Conservation (phyloP, 225 moss, liverwort and hornwort species). For the Pleurozium schreberi region DNA sequence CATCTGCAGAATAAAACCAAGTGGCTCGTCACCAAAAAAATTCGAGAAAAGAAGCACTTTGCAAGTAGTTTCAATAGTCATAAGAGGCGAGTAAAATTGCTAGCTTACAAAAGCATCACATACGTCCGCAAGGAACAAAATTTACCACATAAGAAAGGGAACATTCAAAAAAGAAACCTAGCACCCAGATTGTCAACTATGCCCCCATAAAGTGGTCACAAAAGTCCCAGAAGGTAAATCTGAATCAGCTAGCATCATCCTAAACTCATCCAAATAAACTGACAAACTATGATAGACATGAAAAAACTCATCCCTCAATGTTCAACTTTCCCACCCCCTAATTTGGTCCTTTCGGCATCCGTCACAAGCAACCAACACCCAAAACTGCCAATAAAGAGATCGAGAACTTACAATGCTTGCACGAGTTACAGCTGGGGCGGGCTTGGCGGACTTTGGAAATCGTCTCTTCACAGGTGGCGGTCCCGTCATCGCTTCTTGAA, state of each 20-base stretch:
- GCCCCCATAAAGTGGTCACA: neutral
- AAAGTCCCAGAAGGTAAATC: neutral
- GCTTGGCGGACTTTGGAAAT: conserved; percentile 27
- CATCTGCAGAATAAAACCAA: neutral
- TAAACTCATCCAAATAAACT: neutral
- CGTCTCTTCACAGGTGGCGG: conserved; percentile 12
- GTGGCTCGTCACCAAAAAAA: neutral
- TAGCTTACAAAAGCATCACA: neutral
- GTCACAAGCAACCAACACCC: neutral
- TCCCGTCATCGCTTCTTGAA: conserved; percentile 17
- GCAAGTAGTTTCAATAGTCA: neutral
- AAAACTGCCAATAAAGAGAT: neutral
- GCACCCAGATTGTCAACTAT: neutral
- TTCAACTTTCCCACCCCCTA: neutral
- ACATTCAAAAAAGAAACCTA: neutral
- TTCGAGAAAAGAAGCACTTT: neutral
- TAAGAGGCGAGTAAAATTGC: neutral
- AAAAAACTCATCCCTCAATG: neutral
- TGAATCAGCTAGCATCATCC: neutral
- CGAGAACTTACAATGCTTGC: conserved; percentile 22
- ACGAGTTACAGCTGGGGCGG: conserved; percentile 22
- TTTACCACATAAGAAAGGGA: neutral
- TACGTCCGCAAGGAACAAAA: neutral
- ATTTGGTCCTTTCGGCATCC: neutral
- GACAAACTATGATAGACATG: neutral